Percentiles rank a stretch among this genome's conserved stretches.
These are phyloP conservation scores for Microdochium bolleyi DNA, from an alignment of 2,329 filamentous ascomycete species.

Conservation along the genomic window DNA sequence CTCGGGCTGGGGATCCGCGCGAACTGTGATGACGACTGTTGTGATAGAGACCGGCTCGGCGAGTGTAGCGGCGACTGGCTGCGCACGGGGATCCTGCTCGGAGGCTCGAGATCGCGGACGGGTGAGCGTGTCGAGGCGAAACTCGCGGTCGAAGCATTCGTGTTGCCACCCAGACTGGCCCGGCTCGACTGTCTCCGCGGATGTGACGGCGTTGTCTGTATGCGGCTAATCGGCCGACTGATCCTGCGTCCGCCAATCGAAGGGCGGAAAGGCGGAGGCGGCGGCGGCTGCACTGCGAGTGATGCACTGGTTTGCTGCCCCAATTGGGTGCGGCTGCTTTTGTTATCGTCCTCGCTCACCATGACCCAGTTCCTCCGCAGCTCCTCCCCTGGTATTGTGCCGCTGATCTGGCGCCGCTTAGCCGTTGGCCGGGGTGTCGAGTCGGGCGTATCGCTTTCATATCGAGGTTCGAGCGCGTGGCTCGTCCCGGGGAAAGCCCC, in stretches of 20 bases:
- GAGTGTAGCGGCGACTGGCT: conserved; percentile 17
- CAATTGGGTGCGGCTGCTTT: conserved; percentile 15
- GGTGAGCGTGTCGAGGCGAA: conserved; percentile 40
- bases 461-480: conserved; percentile 17
- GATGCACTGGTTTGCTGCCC: conserved; percentile 6
- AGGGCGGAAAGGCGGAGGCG: conserved; percentile 7
- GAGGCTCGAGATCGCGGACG: conserved; percentile 24
- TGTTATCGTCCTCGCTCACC: conserved; percentile 35
- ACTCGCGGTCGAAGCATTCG: conserved; percentile 36
- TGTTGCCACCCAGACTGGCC: conserved; percentile 37
- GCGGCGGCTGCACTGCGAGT: not conserved
- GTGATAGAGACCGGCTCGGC: conserved; percentile 10
- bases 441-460: conserved; percentile 23
- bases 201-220: conserved; percentile 17
- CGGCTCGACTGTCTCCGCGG: conserved; percentile 27
- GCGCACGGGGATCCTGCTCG: conserved; percentile 29
- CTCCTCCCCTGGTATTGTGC: conserved; percentile 39
- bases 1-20: conserved; percentile 19
- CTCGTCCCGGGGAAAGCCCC: conserved; percentile 23
- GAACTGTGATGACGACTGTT: conserved; percentile 10
- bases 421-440: conserved; percentile 37
- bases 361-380: conserved; percentile 66
- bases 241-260: conserved; percentile 30
- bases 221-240: conserved; percentile 29
- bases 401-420: conserved; percentile 46